phyloP scores from a whole-genome alignment of 148 eudicot genomes.

The Rhododendron kiyosumense region DNA sequence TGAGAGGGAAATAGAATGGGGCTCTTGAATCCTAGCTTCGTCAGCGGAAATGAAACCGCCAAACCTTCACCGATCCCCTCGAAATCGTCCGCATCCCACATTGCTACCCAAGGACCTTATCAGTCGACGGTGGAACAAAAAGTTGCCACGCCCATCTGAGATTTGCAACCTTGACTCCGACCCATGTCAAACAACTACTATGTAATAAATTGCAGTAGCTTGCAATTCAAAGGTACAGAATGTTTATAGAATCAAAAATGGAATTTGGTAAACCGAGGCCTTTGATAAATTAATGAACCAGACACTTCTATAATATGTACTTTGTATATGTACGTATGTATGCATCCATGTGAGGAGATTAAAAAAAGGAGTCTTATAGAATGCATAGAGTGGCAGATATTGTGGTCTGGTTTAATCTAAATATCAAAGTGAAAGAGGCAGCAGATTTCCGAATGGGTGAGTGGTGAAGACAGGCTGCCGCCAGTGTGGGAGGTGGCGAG shows the following conservation, averaged over 20 bases:
- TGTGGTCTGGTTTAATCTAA: too few species aligned
- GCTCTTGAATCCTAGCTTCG: neutral
- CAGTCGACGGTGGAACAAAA: neutral
- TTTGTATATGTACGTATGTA: neutral
- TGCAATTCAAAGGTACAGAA: neutral
- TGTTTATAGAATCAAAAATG: neutral
- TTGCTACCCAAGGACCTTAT: neutral
- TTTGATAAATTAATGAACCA: neutral
- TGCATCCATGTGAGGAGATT: neutral
- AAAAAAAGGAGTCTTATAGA: too few species aligned
- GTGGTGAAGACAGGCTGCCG: neutral
- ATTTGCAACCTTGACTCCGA: neutral
- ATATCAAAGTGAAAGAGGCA: neutral
- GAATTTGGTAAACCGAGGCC: neutral
- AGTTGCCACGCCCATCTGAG: neutral
- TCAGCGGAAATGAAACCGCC: neutral
- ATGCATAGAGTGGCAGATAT: neutral
- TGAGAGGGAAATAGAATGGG: neutral
- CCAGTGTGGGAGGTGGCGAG: neutral
- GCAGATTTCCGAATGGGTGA: neutral
- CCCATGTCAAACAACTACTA: neutral
- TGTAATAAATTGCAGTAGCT: neutral
- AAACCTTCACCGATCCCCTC: neutral
- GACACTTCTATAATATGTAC: neutral
- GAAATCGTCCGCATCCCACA: neutral